A percentile compares a stretch with the other conserved stretches of the same genome.
phyloP scores from a whole-genome alignment of 495 filamentous ascomycete genomes.

The Glarea lozoyensis region DNA sequence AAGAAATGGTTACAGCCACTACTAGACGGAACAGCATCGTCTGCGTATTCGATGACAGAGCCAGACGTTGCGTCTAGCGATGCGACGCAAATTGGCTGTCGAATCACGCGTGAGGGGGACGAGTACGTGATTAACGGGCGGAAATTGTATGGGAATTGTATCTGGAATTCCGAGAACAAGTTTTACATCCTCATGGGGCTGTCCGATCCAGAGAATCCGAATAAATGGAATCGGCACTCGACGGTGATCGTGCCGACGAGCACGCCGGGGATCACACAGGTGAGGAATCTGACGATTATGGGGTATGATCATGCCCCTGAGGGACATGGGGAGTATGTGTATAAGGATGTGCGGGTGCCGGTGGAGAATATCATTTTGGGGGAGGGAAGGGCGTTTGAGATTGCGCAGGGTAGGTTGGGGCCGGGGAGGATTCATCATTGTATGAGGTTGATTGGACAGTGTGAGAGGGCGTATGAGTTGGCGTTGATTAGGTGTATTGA shows the following conservation, averaged over 20 bases:
- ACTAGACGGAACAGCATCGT: conserved; percentile 27
- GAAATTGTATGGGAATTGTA: conserved; percentile 31
- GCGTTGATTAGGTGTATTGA: conserved; percentile 28
- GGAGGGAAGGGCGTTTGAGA: conserved; percentile 34
- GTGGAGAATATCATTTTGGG: conserved; percentile 32
- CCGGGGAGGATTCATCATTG: conserved; percentile 34
- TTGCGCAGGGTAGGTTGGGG: conserved; percentile 32
- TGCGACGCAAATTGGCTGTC: conserved; percentile 28
- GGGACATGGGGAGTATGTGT: conserved; percentile 33
- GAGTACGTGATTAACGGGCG: conserved; percentile 31
- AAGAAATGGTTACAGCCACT: conserved; percentile 31
- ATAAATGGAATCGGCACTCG: conserved; percentile 29
- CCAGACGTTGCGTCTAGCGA: conserved; percentile 31
- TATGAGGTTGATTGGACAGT: conserved; percentile 32
- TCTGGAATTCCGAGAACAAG: conserved; percentile 26
- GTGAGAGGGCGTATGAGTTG: conserved; percentile 31
- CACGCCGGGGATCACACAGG: conserved; percentile 26
- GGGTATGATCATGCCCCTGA: conserved; percentile 33
- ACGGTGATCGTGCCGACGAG: conserved; percentile 28
- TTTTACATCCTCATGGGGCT: conserved; percentile 36
- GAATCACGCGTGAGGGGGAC: conserved; percentile 26
- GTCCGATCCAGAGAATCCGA: conserved; percentile 29
- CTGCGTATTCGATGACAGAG: conserved; percentile 34
- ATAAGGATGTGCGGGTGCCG: conserved; percentile 30
- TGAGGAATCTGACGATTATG: conserved; percentile 31